Percentiles rank a stretch among this genome's conserved stretches.
These are phyloP conservation scores for Phenoliferia sp. DNA, from an alignment of 1,284 basidiomycete species.

Conservation along the genomic window DNA sequence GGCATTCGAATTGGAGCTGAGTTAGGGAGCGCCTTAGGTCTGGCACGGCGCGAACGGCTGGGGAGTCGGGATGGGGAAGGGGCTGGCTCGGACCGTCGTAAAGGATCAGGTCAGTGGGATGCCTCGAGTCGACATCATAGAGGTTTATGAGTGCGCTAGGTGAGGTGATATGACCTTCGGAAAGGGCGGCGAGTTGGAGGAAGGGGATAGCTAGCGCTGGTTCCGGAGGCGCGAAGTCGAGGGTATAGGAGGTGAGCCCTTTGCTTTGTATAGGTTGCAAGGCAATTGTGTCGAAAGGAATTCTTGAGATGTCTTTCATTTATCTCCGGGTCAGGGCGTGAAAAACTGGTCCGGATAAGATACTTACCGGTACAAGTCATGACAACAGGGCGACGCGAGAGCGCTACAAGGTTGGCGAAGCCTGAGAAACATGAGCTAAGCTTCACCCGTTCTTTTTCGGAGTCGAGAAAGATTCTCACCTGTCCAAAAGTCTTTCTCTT, in stretches of 20 bases:
- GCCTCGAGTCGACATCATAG: slow-evolving; percentile 38
- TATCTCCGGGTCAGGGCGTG: not conserved
- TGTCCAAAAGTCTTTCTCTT: slow-evolving; percentile 88
- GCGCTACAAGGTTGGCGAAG: slow-evolving; percentile 69
- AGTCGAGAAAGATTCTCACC: slow-evolving; percentile 41
- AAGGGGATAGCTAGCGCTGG: slow-evolving; percentile 61
- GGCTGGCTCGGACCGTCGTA: slow-evolving; percentile 19
- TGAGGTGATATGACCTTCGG: slow-evolving; percentile 50
- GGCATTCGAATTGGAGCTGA: slow-evolving; percentile 55
- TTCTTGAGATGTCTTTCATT: slow-evolving; percentile 60
- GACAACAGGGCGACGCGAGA: slow-evolving; percentile 77
- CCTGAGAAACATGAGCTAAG: slow-evolving; percentile 7
- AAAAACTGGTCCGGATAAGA: not conserved
- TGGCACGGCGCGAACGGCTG: slow-evolving; percentile 44
- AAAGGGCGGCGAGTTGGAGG: slow-evolving; percentile 60
- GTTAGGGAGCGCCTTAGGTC: slow-evolving; percentile 61
- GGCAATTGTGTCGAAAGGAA: slow-evolving; percentile 68
- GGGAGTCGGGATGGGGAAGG: slow-evolving; percentile 44
- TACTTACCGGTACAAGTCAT: slow-evolving; percentile 84
- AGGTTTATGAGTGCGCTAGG: slow-evolving; percentile 2
- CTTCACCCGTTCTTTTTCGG: not conserved
- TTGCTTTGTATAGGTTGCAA: slow-evolving; percentile 56
- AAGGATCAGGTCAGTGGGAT: slow-evolving; percentile 28
- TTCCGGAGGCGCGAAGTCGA: slow-evolving; percentile 62
- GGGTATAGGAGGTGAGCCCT: not conserved